Conservation (phyloP, 495 filamentous ascomycete species). For the Thermothielavioides terrestris region DNA sequence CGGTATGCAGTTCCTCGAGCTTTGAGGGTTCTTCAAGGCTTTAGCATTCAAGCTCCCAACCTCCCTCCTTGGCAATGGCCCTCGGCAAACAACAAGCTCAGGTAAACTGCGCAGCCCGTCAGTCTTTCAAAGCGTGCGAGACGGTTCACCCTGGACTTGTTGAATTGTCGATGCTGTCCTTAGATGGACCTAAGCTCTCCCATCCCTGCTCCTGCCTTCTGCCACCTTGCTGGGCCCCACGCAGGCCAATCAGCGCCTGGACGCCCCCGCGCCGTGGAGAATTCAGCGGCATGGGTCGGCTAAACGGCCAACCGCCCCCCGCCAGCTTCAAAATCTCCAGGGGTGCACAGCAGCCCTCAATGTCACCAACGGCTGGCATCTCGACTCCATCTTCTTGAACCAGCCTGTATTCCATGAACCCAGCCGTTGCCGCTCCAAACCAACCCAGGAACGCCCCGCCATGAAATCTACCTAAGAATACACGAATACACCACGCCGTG, state of each 20-base stretch:
- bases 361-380: no score
- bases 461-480: constrained; percentile 14
- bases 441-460: constrained; percentile 19
- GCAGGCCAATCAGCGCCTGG: not conserved
- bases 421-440: constrained; percentile 5
- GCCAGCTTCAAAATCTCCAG: not conserved
- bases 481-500: constrained; percentile 9
- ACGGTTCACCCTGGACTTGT: not conserved
- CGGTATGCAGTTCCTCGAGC: no score
- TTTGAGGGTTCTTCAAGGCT: no score
- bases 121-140: not conserved
- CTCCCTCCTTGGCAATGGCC: no score
- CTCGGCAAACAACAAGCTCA: not conserved
- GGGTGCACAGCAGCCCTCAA: not conserved
- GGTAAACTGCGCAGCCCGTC: not conserved
- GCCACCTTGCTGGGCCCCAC: not conserved
- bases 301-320: constrained; percentile 1
- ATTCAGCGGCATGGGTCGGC: constrained; percentile 1
- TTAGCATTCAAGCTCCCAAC: no score
- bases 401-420: constrained; percentile 2
- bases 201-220: not conserved
- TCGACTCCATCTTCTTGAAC: not conserved
- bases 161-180: constrained; percentile 1
- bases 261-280: not conserved
- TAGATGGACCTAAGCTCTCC: not conserved